Conservation (phyloP, 768 basidiomycete genomes). For the Mycena metata region DNA sequence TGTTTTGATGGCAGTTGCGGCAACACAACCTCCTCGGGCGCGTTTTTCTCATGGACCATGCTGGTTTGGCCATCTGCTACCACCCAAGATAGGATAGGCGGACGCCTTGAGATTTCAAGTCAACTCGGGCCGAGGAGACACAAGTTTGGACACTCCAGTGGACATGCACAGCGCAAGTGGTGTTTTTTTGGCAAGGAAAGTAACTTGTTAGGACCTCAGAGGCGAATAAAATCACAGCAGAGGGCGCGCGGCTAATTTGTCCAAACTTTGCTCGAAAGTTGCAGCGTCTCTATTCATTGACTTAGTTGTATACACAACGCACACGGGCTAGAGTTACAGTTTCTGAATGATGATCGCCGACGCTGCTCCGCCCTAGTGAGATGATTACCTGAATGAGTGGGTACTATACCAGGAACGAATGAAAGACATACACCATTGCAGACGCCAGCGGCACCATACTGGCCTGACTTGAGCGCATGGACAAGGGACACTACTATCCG, state of each 20-base stretch:
- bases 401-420: slow-evolving; percentile 5
- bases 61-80: slow-evolving; percentile 14
- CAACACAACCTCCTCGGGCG: neutral
- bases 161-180: too few species aligned
- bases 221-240: too few species aligned
- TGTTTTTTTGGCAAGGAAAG: too few species aligned
- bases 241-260: too few species aligned
- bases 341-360: slow-evolving; percentile 92
- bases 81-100: slow-evolving; percentile 34
- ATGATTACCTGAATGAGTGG: slow-evolving; percentile 36
- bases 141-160: too few species aligned
- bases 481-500: slow-evolving; percentile 94
- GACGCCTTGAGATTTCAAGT: too few species aligned
- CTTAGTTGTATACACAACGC: too few species aligned
- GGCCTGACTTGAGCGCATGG: slow-evolving; percentile 90
- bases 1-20: slow-evolving; percentile 17
- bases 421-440: slow-evolving; percentile 90
- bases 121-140: too few species aligned
- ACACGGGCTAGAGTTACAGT: slow-evolving; percentile 60
- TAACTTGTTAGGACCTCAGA: too few species aligned
- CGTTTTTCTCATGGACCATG: slow-evolving; percentile 22
- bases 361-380: slow-evolving; percentile 86
- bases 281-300: slow-evolving; percentile 21
- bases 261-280: too few species aligned
- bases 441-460: slow-evolving; percentile 96